Conservation (phyloP, 305 asterid species). For the Ajuga reptans region DNA sequence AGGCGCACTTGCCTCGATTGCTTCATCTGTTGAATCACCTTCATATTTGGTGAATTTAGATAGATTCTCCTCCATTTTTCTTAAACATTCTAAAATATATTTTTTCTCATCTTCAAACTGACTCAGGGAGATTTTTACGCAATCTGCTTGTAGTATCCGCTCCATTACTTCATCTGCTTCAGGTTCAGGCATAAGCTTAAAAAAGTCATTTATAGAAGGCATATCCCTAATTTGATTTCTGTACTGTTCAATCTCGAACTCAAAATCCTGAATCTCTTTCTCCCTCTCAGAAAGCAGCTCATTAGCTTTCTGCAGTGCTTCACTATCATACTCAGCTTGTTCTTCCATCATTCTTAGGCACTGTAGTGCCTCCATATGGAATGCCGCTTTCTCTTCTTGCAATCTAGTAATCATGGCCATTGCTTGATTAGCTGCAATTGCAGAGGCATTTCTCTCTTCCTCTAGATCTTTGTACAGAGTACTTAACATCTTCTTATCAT, state of each 20-base stretch:
- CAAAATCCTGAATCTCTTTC: slow-evolving; percentile 43
- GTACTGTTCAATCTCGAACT: slow-evolving; percentile 40
- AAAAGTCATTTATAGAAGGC: slow-evolving; percentile 18
- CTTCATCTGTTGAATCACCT: slow-evolving; percentile 24
- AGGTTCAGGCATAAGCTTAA: slow-evolving; percentile 22
- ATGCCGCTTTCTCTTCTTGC: slow-evolving; percentile 78
- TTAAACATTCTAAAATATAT: slow-evolving; percentile 30
- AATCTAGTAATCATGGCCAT: slow-evolving; percentile 90
- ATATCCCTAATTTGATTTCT: slow-evolving; percentile 32
- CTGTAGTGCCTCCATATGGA: slow-evolving; percentile 76
- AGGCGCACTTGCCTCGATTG: slow-evolving; percentile 15
- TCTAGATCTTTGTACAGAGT: slow-evolving; percentile 67
- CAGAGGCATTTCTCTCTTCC: slow-evolving; percentile 82
- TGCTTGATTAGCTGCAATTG: slow-evolving; percentile 75
- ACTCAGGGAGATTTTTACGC: not conserved
- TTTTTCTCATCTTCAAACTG: slow-evolving; percentile 39
- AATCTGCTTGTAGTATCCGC: slow-evolving; percentile 5
- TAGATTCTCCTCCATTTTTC: slow-evolving; percentile 41
- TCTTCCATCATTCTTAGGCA: slow-evolving; percentile 78
- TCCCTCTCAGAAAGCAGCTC: slow-evolving; percentile 52
- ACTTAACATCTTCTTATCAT: slow-evolving; percentile 49
- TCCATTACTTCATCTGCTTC: slow-evolving; percentile 17
- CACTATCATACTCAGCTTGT: slow-evolving; percentile 72
- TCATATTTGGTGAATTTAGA: slow-evolving; percentile 22
- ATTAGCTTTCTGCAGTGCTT: slow-evolving; percentile 61